Evolutionary conservation across 495 filamentous ascomycete species (phyloP).

Genomic region (Lasiosphaeria ovina): DNA sequence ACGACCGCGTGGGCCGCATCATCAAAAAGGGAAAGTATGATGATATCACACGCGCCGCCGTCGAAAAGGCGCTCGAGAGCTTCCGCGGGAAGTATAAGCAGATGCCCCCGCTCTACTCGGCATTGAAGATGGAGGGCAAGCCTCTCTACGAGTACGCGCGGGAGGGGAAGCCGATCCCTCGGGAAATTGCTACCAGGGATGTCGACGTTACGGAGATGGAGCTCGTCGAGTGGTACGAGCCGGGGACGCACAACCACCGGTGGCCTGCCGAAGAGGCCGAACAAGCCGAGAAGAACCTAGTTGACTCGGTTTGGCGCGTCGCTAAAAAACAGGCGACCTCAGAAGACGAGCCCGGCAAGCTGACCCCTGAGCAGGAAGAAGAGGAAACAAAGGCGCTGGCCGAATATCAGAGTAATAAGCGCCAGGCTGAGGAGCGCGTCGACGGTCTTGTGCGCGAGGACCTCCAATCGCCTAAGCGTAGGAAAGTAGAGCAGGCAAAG

Average conservation of each 20-base stretch:
- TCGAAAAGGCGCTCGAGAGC: slow-evolving; percentile 70
- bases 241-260: slow-evolving; percentile 68
- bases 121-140: slow-evolving; percentile 86
- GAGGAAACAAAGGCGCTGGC: slow-evolving; percentile 45
- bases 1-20: slow-evolving; percentile 81
- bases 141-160: slow-evolving; percentile 93
- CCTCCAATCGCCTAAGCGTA: slow-evolving; percentile 22
- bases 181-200: slow-evolving; percentile 75
- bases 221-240: slow-evolving; percentile 83
- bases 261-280: slow-evolving; percentile 75
- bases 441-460: slow-evolving; percentile 38
- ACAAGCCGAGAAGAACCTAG: slow-evolving; percentile 67
- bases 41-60: slow-evolving; percentile 72
- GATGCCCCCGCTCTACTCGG: slow-evolving; percentile 87
- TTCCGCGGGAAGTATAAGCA: slow-evolving; percentile 90
- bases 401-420: slow-evolving; percentile 46
- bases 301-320: slow-evolving; percentile 64
- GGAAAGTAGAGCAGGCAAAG: slow-evolving; percentile 32
- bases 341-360: slow-evolving; percentile 28
- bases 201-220: slow-evolving; percentile 75
- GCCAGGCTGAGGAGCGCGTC: slow-evolving; percentile 45
- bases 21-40: slow-evolving; percentile 68
- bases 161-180: slow-evolving; percentile 77
- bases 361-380: slow-evolving; percentile 45
- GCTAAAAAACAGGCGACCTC: slow-evolving; percentile 42